These are phyloP conservation scores for Myriosclerotinia curreyana DNA, from an alignment of 2,329 filamentous ascomycete genomes.

Conservation along the genomic window DNA sequence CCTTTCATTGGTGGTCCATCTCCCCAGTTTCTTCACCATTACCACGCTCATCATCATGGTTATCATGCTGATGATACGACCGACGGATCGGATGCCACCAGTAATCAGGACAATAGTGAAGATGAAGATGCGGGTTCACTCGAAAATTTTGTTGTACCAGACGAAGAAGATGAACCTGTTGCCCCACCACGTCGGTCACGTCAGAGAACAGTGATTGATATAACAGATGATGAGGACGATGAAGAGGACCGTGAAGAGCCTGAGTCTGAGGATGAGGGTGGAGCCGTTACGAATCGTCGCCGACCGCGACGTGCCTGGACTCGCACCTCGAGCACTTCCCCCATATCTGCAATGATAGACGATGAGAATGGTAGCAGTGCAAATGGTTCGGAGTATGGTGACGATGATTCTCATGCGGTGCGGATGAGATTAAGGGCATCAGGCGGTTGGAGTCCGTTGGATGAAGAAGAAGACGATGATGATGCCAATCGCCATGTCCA, in stretches of 20 bases:
- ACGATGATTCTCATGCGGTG: conserved; percentile 30
- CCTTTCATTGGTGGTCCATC: conserved; percentile 6
- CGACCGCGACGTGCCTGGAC: conserved; percentile 23
- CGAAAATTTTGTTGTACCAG: conserved; percentile 35
- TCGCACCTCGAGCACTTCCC: conserved; percentile 25
- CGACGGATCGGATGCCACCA: conserved; percentile 18
- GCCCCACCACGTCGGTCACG: conserved; percentile 1
- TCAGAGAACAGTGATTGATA: conserved; percentile 26
- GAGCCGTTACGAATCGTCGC: conserved; percentile 34
- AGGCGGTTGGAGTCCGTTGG: conserved; percentile 39
- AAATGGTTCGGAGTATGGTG: conserved; percentile 36
- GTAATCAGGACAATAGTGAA: conserved; percentile 25
- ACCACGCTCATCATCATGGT: conserved; percentile 19
- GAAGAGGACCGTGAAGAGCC: conserved; percentile 10
- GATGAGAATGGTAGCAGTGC: conserved; percentile 25
- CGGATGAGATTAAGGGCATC: conserved; percentile 20
- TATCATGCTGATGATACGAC: conserved; percentile 13
- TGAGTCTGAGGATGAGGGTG: conserved; percentile 36
- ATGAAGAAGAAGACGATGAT: conserved; percentile 37
- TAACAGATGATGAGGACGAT: conserved; percentile 31
- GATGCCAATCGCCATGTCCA: conserved; percentile 23
- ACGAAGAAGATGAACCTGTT: conserved; percentile 27
- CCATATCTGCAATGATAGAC: conserved; percentile 28
- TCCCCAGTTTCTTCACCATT: conserved; percentile 14
- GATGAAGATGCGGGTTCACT: conserved; percentile 36